Evolutionary conservation across 1,284 basidiomycete species (phyloP).

Genomic region (Boletus sp.): DNA sequence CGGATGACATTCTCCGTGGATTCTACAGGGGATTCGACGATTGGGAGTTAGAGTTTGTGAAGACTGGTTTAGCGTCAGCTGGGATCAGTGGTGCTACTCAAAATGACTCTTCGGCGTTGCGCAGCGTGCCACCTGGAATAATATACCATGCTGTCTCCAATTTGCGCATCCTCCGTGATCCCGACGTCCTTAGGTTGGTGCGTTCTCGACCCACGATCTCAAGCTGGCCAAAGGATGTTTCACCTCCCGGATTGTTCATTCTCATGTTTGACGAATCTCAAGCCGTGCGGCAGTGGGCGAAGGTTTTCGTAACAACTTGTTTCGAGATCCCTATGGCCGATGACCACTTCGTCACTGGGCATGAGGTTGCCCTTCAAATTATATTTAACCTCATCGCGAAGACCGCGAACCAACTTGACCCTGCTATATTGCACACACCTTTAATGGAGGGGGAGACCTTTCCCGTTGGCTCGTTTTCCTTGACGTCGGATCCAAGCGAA

Average conservation of each 20-base stretch:
- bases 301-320: constrained; percentile 36
- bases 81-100: constrained; percentile 28
- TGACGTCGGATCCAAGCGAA: constrained; percentile 38
- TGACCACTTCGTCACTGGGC: constrained; percentile 43
- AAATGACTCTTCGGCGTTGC: constrained; percentile 13
- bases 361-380: constrained; percentile 42
- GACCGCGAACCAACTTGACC: constrained; percentile 3
- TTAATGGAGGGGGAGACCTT: constrained; percentile 8
- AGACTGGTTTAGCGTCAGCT: constrained; percentile 41
- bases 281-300: constrained; percentile 58
- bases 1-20: constrained; percentile 41
- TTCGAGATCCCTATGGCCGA: constrained; percentile 44
- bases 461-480: constrained; percentile 22
- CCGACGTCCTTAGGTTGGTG: constrained; percentile 45
- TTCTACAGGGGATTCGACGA: constrained; percentile 67
- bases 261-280: constrained; percentile 51
- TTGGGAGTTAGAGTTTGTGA: constrained; percentile 58
- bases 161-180: constrained; percentile 53
- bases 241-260: constrained; percentile 58
- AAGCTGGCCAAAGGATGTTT: constrained; percentile 54
- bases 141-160: constrained; percentile 69
- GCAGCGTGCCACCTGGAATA: constrained; percentile 44
- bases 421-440: neutral
- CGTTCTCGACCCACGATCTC: constrained; percentile 40
- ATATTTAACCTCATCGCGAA: constrained; percentile 30